phyloP scores from a whole-genome alignment of 2,329 filamentous ascomycete species.

The Cercospora sp. region DNA sequence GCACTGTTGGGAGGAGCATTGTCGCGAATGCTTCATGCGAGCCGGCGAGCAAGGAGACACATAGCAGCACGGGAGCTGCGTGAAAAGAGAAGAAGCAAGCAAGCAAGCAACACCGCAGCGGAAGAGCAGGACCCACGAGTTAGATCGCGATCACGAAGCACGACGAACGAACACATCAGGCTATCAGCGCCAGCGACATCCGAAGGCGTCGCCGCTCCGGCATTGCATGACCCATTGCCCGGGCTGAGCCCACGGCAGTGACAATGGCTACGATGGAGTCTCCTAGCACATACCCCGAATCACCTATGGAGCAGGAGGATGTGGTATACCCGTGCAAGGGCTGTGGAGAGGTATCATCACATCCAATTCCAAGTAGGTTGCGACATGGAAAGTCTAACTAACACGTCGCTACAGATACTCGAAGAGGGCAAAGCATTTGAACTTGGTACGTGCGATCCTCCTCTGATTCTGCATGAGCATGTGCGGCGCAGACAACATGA shows the following conservation, averaged over 20 bases:
- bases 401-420: conserved; percentile 66
- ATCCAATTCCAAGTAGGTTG: conserved; percentile 3
- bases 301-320: conserved; percentile 74
- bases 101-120: conserved; percentile 5
- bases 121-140: neutral
- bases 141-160: neutral
- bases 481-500: neutral
- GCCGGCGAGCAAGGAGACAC: neutral
- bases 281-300: conserved; percentile 65
- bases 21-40: neutral
- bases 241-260: conserved; percentile 19
- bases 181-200: conserved; percentile 4
- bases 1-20: neutral
- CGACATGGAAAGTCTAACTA: conserved; percentile 16
- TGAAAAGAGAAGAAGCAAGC: conserved; percentile 10
- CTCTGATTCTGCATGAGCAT: neutral
- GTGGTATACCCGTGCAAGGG: conserved; percentile 84
- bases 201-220: neutral
- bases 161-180: neutral
- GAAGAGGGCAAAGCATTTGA: conserved; percentile 99
- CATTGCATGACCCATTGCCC: conserved; percentile 1
- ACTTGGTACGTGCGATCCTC: conserved; percentile 63
- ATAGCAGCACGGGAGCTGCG: conserved; percentile 8
- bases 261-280: conserved; percentile 46
- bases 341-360: conserved; percentile 72